Conservation (phyloP, 371 early-diverging fungal species). For the Mortierella sp. region DNA sequence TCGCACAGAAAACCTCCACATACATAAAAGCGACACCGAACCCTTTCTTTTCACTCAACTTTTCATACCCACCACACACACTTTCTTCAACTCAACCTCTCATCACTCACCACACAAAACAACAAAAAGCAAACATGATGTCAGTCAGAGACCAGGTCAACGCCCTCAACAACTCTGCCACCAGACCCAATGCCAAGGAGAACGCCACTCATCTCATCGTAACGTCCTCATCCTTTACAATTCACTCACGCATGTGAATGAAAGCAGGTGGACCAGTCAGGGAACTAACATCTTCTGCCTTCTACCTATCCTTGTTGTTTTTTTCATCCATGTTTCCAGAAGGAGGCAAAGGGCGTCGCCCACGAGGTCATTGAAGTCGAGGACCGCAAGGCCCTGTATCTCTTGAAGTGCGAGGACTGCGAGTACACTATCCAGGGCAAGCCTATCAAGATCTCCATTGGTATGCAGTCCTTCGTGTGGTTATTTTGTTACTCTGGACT, state of each 20-base stretch:
- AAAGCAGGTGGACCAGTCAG: too few relatives aligned
- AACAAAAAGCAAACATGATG: constrained; percentile 24
- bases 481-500: not conserved
- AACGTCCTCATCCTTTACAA: not conserved
- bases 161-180: constrained; percentile 23
- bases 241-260: not conserved
- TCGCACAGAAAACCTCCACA: constrained; percentile 3
- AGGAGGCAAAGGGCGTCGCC: constrained; percentile 18
- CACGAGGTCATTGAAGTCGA: constrained; percentile 24
- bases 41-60: not conserved
- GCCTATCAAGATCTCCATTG: constrained; percentile 50
- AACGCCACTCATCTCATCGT: constrained; percentile 51
- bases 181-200: constrained; percentile 43
- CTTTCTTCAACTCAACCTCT: not conserved
- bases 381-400: constrained; percentile 42
- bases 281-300: not conserved
- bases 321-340: constrained; percentile 10
- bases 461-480: constrained; percentile 7
- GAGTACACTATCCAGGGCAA: constrained; percentile 36
- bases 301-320: not conserved
- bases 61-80: not conserved
- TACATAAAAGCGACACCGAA: too few relatives aligned
- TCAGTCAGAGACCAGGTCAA: constrained; percentile 45
- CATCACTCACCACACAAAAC: not conserved
- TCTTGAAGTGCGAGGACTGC: constrained; percentile 51